phyloP scores from a whole-genome alignment of 306 rosid species.

The Delonix regia region DNA sequence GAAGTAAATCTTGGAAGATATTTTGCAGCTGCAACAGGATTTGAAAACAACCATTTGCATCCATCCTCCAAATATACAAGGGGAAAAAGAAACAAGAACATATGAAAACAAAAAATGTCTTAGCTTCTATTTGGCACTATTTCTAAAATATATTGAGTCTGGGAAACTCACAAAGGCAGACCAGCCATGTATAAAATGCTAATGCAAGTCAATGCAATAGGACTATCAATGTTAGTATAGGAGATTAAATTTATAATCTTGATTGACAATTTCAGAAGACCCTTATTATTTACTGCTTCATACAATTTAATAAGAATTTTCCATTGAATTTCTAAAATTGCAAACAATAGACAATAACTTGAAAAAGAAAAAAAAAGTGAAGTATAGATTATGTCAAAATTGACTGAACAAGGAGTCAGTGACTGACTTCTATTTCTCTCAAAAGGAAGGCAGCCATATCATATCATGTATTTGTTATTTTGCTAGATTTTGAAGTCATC shows the following conservation, averaged over 20 bases:
- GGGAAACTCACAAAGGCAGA: too few relatives aligned
- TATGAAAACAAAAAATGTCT: too few relatives aligned
- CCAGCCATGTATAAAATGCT: too few relatives aligned
- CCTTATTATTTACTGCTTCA: too few relatives aligned
- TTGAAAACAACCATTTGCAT: neutral
- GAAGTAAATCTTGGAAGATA: neutral
- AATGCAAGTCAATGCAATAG: too few relatives aligned
- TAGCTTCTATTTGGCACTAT: too few relatives aligned
- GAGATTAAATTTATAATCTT: too few relatives aligned
- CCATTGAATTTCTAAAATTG: neutral
- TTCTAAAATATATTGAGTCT: too few relatives aligned
- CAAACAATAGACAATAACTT: neutral
- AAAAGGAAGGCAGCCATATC: neutral
- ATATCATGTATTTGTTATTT: neutral
- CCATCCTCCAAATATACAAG: too few relatives aligned
- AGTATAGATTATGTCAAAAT: neutral
- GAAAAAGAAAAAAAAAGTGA: neutral
- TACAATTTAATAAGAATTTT: neutral
- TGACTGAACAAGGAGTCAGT: neutral
- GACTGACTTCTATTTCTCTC: neutral
- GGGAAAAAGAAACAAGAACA: too few relatives aligned
- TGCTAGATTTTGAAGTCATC: neutral
- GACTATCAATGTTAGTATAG: too few relatives aligned
- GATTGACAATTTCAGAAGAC: too few relatives aligned
- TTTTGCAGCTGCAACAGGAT: neutral